A percentile compares a stretch with the other conserved stretches of the same genome.
Conservation (phyloP, 1,284 basidiomycete genomes). For the Boletus calvinii region DNA sequence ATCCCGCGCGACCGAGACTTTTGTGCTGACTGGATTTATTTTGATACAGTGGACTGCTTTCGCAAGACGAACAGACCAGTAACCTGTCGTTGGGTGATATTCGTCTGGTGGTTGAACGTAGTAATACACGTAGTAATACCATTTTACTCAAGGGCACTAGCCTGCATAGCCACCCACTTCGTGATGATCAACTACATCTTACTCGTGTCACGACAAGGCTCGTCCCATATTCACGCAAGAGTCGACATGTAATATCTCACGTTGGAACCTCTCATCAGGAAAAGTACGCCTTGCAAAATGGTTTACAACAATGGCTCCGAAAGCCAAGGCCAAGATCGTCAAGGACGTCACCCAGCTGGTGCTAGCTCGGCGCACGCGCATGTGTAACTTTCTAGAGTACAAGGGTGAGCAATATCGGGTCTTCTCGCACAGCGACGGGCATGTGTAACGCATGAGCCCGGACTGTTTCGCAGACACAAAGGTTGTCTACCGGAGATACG, state of each 20-base stretch:
- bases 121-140: constrained; percentile 1
- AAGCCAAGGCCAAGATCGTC: constrained; percentile 96
- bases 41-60: neutral
- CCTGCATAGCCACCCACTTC: neutral
- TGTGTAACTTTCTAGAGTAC: constrained; percentile 99
- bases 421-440: neutral
- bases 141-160: constrained; percentile 15
- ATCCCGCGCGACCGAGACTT: neutral
- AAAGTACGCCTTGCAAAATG: constrained; percentile 99
- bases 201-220: constrained; percentile 91
- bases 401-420: constrained; percentile 66
- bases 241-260: constrained; percentile 13
- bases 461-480: constrained; percentile 67
- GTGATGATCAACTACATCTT: constrained; percentile 87
- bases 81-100: neutral
- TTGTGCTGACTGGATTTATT: constrained; percentile 13
- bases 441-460: neutral
- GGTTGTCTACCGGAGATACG: constrained; percentile 97
- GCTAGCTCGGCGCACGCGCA: constrained; percentile 90
- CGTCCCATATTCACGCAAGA: constrained; percentile 28
- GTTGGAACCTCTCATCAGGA: constrained; percentile 48
- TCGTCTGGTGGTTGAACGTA: neutral
- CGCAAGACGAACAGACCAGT: neutral
- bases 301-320: constrained; percentile 95
- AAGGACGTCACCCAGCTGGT: constrained; percentile 99